Evolutionary conservation across 768 basidiomycete genomes (phyloP).

Genomic region (Hemileccinum rubropunctum): DNA sequence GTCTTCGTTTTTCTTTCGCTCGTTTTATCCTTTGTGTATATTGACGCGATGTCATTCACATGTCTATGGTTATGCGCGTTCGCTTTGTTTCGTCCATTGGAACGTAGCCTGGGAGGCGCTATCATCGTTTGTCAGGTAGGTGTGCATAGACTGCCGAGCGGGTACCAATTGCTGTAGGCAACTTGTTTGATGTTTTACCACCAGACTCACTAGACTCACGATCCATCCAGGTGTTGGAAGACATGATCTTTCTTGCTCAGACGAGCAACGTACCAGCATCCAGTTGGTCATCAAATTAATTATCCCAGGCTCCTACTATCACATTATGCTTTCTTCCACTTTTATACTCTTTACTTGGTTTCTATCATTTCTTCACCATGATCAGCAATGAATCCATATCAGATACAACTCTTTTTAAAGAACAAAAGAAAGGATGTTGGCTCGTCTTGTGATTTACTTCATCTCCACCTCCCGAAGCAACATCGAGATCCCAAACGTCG

Average conservation of each 20-base stretch:
- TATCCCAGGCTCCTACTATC: no score
- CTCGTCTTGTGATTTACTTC: conserved; percentile 1
- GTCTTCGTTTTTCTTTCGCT: neutral
- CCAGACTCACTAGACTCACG: neutral
- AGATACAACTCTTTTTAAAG: no score
- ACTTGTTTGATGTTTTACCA: no score
- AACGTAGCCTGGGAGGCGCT: neutral
- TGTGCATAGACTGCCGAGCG: neutral
- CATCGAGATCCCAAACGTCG: conserved; percentile 44
- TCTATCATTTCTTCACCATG: no score
- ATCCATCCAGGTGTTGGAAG: neutral
- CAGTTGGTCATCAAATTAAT: no score
- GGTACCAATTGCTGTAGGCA: neutral
- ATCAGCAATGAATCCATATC: no score
- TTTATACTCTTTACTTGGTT: no score
- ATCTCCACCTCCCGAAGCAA: conserved; percentile 40
- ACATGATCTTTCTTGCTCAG: neutral
- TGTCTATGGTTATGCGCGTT: neutral
- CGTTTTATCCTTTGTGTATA: neutral
- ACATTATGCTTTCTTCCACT: no score
- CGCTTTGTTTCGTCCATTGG: neutral
- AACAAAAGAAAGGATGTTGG: neutral
- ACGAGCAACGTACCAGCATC: no score
- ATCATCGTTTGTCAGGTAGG: conserved; percentile 2
- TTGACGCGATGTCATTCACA: neutral